Percentiles rank a stretch among this genome's conserved stretches.
Conservation (phyloP, 192 early-diverging fungal species). For the Lobosporangium transversale region DNA sequence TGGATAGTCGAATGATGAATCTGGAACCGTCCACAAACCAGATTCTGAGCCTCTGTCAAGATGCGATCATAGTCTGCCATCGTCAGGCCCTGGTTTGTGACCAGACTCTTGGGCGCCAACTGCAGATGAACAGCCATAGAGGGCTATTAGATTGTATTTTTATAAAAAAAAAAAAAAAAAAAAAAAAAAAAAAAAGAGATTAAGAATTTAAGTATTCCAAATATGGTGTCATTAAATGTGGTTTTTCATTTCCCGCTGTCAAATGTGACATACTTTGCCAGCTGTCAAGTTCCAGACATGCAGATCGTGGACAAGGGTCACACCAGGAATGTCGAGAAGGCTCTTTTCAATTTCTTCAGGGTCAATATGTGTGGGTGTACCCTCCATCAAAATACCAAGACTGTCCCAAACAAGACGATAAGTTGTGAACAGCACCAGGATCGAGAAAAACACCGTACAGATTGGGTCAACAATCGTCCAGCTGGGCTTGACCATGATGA, state of each 20-base stretch:
- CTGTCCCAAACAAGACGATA: slow-evolving; percentile 73
- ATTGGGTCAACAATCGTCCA: slow-evolving; percentile 81
- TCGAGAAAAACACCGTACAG: slow-evolving; percentile 86
- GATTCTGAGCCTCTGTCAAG: slow-evolving; percentile 58
- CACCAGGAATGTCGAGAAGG: slow-evolving; percentile 56
- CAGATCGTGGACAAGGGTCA: slow-evolving; percentile 62
- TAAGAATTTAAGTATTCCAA: slow-evolving; percentile 5
- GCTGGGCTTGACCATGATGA: slow-evolving; percentile 70
- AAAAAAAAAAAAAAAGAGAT: not conserved
- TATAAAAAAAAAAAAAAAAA: slow-evolving; percentile 2
- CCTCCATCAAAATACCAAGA: slow-evolving; percentile 82
- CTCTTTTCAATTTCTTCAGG: slow-evolving; percentile 57
- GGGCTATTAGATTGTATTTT: slow-evolving; percentile 18
- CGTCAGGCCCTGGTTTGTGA: slow-evolving; percentile 12
- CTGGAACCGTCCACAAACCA: slow-evolving; percentile 60
- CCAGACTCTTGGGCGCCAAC: slow-evolving; percentile 4
- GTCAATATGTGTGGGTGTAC: slow-evolving; percentile 62
- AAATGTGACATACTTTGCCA: slow-evolving; percentile 52
- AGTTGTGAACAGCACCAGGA: slow-evolving; percentile 82
- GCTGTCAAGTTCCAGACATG: slow-evolving; percentile 68
- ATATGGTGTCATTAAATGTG: slow-evolving; percentile 21
- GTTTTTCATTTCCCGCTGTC: not conserved
- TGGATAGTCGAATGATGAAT: slow-evolving; percentile 68
- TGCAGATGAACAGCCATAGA: slow-evolving; percentile 40
- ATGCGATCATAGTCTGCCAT: slow-evolving; percentile 60